A percentile compares a stretch with the other conserved stretches of the same genome.
phyloP scores from a whole-genome alignment of 352 stramenopile genomes.

The Nothophytophthora sp. region DNA sequence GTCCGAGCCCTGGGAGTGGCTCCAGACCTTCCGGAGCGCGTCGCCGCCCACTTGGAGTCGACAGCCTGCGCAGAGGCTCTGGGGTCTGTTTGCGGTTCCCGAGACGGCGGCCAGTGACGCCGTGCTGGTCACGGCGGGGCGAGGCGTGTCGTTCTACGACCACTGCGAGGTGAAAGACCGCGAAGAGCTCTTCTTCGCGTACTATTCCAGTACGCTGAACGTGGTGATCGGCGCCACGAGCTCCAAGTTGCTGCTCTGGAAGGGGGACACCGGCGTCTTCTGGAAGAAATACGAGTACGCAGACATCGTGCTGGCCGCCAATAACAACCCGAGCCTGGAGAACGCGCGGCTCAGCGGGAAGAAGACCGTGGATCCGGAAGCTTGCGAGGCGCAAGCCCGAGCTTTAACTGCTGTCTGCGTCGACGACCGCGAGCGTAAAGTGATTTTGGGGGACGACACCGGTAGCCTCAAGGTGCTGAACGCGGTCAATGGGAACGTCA shows the following conservation, averaged over 20 bases:
- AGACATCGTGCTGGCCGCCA: slow-evolving; percentile 28
- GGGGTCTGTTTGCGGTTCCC: slow-evolving; percentile 44
- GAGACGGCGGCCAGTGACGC: slow-evolving; percentile 51
- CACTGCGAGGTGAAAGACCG: slow-evolving; percentile 55
- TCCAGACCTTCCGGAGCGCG: slow-evolving; percentile 38
- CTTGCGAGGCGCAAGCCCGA: slow-evolving; percentile 18
- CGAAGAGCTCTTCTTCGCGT: slow-evolving; percentile 66
- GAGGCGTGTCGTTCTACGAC: slow-evolving; percentile 54
- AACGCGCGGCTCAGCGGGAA: slow-evolving; percentile 9
- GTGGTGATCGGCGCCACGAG: slow-evolving; percentile 56
- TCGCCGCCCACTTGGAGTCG: slow-evolving; percentile 16
- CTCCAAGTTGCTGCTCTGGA: slow-evolving; percentile 62
- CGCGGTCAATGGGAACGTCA: slow-evolving; percentile 76
- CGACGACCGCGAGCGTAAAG: slow-evolving; percentile 81
- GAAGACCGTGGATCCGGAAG: slow-evolving; percentile 10
- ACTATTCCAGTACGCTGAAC: slow-evolving; percentile 58
- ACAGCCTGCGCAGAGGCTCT: slow-evolving; percentile 24
- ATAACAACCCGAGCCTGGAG: slow-evolving; percentile 5
- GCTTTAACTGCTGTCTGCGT: slow-evolving; percentile 76
- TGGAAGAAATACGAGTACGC: slow-evolving; percentile 61
- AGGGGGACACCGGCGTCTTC: slow-evolving; percentile 45
- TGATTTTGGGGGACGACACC: slow-evolving; percentile 74
- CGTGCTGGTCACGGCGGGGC: slow-evolving; percentile 48
- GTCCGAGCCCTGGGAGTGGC: slow-evolving; percentile 50
- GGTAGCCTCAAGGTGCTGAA: slow-evolving; percentile 76